These are phyloP conservation scores for Trichophyton schoenleinii DNA, from an alignment of 2,329 filamentous ascomycete genomes.

Conservation along the genomic window DNA sequence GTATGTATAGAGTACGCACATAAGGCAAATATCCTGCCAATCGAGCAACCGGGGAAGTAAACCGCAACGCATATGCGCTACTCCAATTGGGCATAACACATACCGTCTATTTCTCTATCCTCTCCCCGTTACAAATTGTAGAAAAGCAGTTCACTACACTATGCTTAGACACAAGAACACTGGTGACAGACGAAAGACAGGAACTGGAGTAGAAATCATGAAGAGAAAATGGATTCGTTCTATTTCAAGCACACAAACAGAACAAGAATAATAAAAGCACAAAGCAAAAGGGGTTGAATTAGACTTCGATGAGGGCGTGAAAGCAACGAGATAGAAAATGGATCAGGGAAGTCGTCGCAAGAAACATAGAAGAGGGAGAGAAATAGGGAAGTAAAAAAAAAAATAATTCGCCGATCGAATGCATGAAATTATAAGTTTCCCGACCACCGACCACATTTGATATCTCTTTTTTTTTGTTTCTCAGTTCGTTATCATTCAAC, in stretches of 20 bases:
- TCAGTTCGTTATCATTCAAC: slow-evolving; percentile 4
- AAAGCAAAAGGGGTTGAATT: neutral
- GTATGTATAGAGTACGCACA: too few species aligned
- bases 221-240: neutral
- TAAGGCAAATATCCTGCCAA: too few species aligned
- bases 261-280: neutral
- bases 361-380: neutral
- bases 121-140: neutral
- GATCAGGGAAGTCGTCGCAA: slow-evolving; percentile 2
- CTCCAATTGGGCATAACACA: too few species aligned
- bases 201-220: neutral
- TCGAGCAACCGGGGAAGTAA: too few species aligned
- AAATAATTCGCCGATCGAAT: slow-evolving; percentile 4
- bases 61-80: too few species aligned
- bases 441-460: slow-evolving; percentile 3
- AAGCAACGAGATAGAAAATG: slow-evolving; percentile 1
- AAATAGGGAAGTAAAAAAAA: slow-evolving; percentile 1
- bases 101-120: neutral
- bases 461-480: slow-evolving; percentile 1
- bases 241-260: neutral
- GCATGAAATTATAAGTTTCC: slow-evolving; percentile 4
- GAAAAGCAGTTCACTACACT: neutral
- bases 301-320: neutral
- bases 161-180: neutral
- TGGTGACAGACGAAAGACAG: neutral